phyloP scores from a whole-genome alignment of 345 rosid genomes.

The Xanthoceras sorbifolium region DNA sequence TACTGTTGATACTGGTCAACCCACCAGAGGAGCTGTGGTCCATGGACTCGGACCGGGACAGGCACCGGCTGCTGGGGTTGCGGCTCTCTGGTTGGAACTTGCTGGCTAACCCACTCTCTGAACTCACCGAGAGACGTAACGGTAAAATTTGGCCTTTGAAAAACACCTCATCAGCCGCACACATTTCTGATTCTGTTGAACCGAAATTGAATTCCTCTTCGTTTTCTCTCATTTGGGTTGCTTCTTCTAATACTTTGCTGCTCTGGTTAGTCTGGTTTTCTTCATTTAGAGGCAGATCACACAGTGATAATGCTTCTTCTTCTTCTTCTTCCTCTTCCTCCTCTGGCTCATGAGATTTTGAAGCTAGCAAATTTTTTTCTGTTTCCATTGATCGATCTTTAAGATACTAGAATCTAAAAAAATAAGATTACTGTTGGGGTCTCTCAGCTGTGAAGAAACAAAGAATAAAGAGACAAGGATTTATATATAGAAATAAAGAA shows the following conservation, averaged over 20 bases:
- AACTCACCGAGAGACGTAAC: constrained; percentile 58
- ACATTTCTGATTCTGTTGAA: constrained; percentile 56
- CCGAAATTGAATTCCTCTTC: constrained; percentile 64
- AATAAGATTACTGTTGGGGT: not conserved
- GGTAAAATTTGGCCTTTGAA: constrained; percentile 74
- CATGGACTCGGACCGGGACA: constrained; percentile 60
- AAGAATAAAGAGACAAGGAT: not conserved
- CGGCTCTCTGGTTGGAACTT: constrained; percentile 20
- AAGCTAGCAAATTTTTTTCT: constrained; percentile 15
- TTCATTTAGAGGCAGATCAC: constrained; percentile 58
- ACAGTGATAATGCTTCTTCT: constrained; percentile 70
- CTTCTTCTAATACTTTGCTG: not conserved
- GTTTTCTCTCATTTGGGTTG: constrained; percentile 22
- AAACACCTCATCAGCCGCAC: constrained; percentile 75
- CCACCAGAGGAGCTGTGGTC: constrained; percentile 39
- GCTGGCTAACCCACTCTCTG: constrained; percentile 36
- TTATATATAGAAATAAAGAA: constrained; percentile 10
- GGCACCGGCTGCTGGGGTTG: constrained; percentile 24
- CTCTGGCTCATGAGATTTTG: not conserved
- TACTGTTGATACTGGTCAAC: constrained; percentile 35
- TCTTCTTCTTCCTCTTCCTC: constrained; percentile 39
- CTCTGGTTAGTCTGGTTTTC: constrained; percentile 25
- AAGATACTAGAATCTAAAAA: not conserved
- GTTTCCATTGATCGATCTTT: constrained; percentile 11
- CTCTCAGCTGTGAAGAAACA: constrained; percentile 12